Evolutionary conservation across 768 basidiomycete species (phyloP), one percentile per base, ranked within the genome.

Genomic region (Favolaschia claudopus): DNA sequence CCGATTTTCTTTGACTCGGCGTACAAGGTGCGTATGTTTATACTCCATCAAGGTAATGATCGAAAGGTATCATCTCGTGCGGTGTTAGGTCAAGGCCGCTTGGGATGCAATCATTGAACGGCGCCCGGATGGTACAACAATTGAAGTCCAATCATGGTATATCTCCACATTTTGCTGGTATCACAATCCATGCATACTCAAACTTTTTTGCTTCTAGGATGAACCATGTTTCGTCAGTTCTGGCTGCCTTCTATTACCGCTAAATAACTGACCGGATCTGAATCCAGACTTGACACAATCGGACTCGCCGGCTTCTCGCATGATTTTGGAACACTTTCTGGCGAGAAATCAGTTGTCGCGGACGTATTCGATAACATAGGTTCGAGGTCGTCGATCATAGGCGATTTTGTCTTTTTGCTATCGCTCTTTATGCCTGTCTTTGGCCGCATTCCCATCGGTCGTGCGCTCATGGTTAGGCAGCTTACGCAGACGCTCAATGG

Each of bases 191-290:
- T n/a, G n/a, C n/a, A n/a, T n/a, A 7, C 15, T 33, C 24, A n/a
- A 22, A 2, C 33, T 17, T 25, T 8, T 22, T 1, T 44, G 32
- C 9, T 27, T 28, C 8, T 20, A 51, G 53, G 55, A 56, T 56
- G 55, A 56, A 56, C 55, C 46, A 56, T 31, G 27, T 55, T 38
- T 55, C 45, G 54, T 55, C 15, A 55, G 54, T 58, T n/a, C 17
- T 10, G 2, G 4, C 25, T 8, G 39, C 13, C 12, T 14, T 0
- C 33, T 20, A 17, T 15, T 8, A 15, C n/a, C n/a, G n/a, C n/a
- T n/a, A n/a, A n/a, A n/a, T n/a, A n/a, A 1, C 3, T 4, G 10
- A 27, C 17, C 5, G 28, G 32, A 17, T 31, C 33, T 12, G 24
- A 29, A 14, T 12, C 10, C 37, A 56, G 55, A 20, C 38, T 56